Base-by-base conservation (phyloP, 2,329 filamentous ascomycete species). In the Trichoderma sp. region DNA sequence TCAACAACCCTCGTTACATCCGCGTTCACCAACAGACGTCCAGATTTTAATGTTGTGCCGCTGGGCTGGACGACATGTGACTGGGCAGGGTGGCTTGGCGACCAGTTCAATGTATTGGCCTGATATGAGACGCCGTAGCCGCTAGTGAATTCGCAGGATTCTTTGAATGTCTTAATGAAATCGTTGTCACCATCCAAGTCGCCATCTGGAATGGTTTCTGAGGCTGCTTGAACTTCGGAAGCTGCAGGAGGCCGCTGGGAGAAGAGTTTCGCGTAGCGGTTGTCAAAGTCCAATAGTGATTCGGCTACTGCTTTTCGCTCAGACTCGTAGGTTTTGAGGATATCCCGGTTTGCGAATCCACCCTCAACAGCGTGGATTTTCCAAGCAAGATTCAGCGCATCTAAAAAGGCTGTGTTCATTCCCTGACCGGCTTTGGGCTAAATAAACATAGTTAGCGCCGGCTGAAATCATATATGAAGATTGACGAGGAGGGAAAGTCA, bases 331-430 rank as follows among this genome's bases (percentile, higher is more conserved):
- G 94, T 96, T 71, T 89, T 87, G 62, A 98, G 86, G 21, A 96
- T 85, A 3, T 88, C 87, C 71, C 92, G 90, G 35, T 89, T 82
- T 1, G 93, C 92, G 73, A 97, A 92, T 14, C 93, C 93, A 31
- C 86, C 85, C 77, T 97, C 94, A 11, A 97, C 95, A 43, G 92
- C 89, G 77, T 97, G 94, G 63, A 97, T 92, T 83, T 98, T 98
- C 94, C 94, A 98, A 8, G 94, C 94, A 52, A 98, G 84, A 79
- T 97, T 98, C 70, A 93, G 88, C 0, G 93, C 93, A 73, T 95
- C 91, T 63, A 92, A 83, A 80, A 93, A 93, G 4, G 90, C 91
- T 0, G 91, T 91, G 75, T 93, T 93, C 91, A 93, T 93, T 35
- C 91, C 91, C 78, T 93, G 91, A 1, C 91, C 91, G 37, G 91